Evolutionary conservation across 2,329 filamentous ascomycete species (phyloP), one percentile per base, ranked within the genome.

Genomic region (Penicillium palitans): DNA sequence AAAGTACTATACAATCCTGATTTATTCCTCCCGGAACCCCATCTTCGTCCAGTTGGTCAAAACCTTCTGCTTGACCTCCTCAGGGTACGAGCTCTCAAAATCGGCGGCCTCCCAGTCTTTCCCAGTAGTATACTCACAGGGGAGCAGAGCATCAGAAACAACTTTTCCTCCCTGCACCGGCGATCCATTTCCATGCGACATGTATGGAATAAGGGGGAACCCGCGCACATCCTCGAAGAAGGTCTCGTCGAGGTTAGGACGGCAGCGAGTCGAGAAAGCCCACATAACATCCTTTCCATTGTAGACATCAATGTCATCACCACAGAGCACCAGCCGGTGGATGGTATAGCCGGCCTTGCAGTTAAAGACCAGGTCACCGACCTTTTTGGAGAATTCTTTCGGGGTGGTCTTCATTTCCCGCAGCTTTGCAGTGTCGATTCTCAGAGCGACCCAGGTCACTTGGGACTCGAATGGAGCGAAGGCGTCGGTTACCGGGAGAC

Each of bases 361-460:
- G 37, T 68, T 66, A 56, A 73, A 73, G 6, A 81, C 66, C 1
- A 81, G 19, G 41, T 81, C 73, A 0, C 79, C 81, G 12, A 83
- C 65, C 24, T 65, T 66, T 44, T 72, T 69, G 49, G 71, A 71
- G 45, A 83, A 76, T 0, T 76, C 73, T 19, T 69, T 60, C 0
- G 76, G 54, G 0, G 68, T 82, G 17, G 80, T 81, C 45, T 85
- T 81, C 78, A 85, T 80, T 9, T 79, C 77, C 31, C 81, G 81
- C 9, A 88, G 77, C 66, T 82, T 82, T 6, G 78, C 74, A 1
- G 80, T 83, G 66, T 88, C 85, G 24, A 87, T 80, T 58, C 85
- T 80, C 65, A 88, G 63, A 0, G 72, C 79, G 0, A 74, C 73
- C 81, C 81, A 83, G 0, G 76, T 82, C 0, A 78, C 79, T 56